Conservation (phyloP, 78 protist species). For the Speleostelium caveatum region DNA sequence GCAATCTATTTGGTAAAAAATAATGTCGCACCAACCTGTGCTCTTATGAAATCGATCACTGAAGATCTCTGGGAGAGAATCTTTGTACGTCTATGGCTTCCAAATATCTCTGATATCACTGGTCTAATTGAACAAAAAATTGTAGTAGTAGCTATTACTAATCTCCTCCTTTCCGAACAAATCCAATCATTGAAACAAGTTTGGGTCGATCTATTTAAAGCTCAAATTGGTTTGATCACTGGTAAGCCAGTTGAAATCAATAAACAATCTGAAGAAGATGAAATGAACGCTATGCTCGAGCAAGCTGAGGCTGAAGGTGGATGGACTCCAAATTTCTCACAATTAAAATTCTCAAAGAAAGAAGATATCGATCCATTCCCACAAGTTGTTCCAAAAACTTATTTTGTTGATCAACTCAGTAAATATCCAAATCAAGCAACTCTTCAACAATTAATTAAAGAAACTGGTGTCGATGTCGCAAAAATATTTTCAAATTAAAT, state of each 20-base stretch:
- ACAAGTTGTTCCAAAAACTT: neutral
- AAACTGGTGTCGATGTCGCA: neutral
- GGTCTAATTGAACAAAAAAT: conserved; percentile 76
- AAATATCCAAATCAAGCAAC: neutral
- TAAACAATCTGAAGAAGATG: neutral
- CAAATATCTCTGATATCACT: conserved; percentile 10
- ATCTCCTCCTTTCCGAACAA: conserved; percentile 7
- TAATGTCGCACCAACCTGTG: neutral
- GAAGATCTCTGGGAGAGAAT: conserved; percentile 23
- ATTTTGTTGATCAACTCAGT: neutral
- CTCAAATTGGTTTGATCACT: conserved; percentile 31
- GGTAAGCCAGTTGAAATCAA: neutral
- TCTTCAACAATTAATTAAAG: too few species aligned
- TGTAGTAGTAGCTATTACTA: conserved; percentile 43
- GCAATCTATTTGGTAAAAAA: conserved; percentile 36
- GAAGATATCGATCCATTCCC: conserved; percentile 68
- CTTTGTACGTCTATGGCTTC: conserved; percentile 54
- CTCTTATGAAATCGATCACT: neutral
- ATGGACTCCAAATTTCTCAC: conserved; percentile 61
- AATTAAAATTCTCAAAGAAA: conserved; percentile 63
- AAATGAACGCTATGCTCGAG: neutral
- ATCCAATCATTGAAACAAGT: neutral
- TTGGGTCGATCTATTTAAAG: conserved; percentile 25
- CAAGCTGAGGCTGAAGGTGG: conserved; percentile 32
- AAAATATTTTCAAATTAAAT: too few species aligned